These are phyloP conservation scores for Stevia rebaudiana DNA, from an alignment of 140 eudicot species.

Conservation along the genomic window DNA sequence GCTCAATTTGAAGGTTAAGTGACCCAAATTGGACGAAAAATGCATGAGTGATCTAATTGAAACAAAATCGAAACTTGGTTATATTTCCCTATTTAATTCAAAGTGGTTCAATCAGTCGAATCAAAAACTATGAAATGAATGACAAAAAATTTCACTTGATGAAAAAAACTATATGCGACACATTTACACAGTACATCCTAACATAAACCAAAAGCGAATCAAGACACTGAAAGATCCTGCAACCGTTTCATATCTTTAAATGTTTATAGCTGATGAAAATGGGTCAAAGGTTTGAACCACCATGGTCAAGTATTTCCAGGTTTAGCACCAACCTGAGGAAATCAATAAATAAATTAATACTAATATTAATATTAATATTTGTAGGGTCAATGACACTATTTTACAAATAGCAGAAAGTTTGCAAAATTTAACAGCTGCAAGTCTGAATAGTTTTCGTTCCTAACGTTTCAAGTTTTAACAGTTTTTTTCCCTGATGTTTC, in stretches of 20 bases:
- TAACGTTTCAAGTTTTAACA: not conserved
- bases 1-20: too few relatives aligned
- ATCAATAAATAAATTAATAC: too few relatives aligned
- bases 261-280: conserved; percentile 27
- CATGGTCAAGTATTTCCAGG: conserved; percentile 62
- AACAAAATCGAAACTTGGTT: too few relatives aligned
- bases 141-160: not conserved
- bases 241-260: not conserved
- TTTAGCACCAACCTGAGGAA: conserved; percentile 60
- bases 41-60: too few relatives aligned
- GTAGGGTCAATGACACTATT: not conserved
- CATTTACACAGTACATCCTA: not conserved
- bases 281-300: conserved; percentile 59
- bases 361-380: too few relatives aligned
- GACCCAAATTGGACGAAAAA: too few relatives aligned
- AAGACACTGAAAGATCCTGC: not conserved
- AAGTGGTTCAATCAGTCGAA: too few relatives aligned
- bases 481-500: too few relatives aligned
- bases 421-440: too few relatives aligned
- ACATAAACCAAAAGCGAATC: not conserved
- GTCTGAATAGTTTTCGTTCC: too few relatives aligned
- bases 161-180: too few relatives aligned
- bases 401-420: not conserved
- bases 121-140: not conserved
- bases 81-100: too few relatives aligned